Conservation (phyloP, 441 rosid species). For the Pelargonium cotyledonis region DNA sequence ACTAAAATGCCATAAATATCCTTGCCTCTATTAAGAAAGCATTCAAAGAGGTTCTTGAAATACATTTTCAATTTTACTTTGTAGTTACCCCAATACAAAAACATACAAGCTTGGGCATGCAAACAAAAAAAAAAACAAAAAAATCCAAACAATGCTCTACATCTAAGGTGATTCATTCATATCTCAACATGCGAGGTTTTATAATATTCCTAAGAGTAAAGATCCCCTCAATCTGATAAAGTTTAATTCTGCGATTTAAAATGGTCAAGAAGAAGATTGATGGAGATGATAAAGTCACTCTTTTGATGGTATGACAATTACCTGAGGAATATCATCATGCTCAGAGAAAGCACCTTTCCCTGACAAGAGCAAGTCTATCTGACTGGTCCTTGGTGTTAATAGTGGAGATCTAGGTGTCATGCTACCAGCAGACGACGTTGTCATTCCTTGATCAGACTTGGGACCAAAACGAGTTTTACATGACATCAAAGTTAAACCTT, state of each 20-base stretch:
- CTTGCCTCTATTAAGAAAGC: neutral
- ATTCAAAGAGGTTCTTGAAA: slow-evolving; percentile 4
- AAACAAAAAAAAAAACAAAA: too few species aligned
- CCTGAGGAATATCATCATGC: slow-evolving; percentile 86
- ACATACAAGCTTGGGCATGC: too few species aligned
- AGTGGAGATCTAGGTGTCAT: slow-evolving; percentile 97
- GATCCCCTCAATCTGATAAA: slow-evolving; percentile 1
- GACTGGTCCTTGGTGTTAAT: slow-evolving; percentile 84
- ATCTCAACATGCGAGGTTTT: neutral
- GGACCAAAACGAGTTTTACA: slow-evolving; percentile 93
- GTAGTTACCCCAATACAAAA: neutral
- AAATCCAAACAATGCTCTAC: too few species aligned
- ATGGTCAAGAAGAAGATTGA: neutral
- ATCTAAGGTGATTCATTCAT: neutral
- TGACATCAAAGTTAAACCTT: slow-evolving; percentile 81
- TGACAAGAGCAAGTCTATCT: slow-evolving; percentile 69
- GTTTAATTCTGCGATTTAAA: neutral
- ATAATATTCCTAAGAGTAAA: neutral
- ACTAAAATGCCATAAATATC: slow-evolving; percentile 3
- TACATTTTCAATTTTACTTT: neutral
- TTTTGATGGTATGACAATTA: slow-evolving; percentile 21
- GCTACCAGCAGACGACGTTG: slow-evolving; percentile 98
- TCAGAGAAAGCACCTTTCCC: slow-evolving; percentile 80
- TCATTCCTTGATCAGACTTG: slow-evolving; percentile 94
- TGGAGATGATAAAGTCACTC: neutral